Base-by-base conservation (phyloP, 306 rosid species). In the Rosa chinensis region DNA sequence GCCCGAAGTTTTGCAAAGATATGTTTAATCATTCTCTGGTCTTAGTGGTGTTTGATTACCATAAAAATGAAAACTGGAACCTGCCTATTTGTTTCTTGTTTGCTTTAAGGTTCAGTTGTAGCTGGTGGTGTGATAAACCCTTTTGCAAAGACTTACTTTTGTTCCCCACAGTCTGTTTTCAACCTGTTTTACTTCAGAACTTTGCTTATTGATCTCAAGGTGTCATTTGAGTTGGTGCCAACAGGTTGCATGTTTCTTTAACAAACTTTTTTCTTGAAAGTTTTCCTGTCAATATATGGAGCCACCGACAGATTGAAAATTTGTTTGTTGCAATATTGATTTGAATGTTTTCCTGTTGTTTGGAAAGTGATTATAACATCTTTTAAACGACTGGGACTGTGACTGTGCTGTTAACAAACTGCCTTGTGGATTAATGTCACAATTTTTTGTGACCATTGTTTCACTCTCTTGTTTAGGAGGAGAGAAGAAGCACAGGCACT, bases 361-460 rank as follows among this genome's bases (percentile, higher is more conserved):
- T 70, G 35, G 61, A 78, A 43, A 17, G 12, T 76, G 66, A 44
- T 35, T 56, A 77, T 79, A 52, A 5, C 5, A 5, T n/a, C 20
- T 6, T n/a, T 72, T 10, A 12, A 39, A 37, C 5, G 20, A 62
- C 3, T 44, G 58, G 58, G 58, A 17, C 21, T 52, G 56, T 5
- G 58, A 17, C 20, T 52, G 6, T 52, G 58, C 21, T 52, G 8
- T 12, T 39, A 14, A 48, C 43, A 25, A 9, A n/a, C 39, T 18
- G 45, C 58, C 10, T 16, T 6, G 35, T 1, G 5, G 35, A 44
- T 50, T 48, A 2, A 11, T n/a, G 16, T 8, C 40, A 1, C 4
- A 28, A 50, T 50, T 47, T 61, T 59, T 67, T 43, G 32, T 64
- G 53, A 77, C 45, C 58, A 8, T 5, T 4, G 28, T 28, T 28